phyloP scores from a whole-genome alignment of 306 rosid genomes.

The Quercus bicolor region DNA sequence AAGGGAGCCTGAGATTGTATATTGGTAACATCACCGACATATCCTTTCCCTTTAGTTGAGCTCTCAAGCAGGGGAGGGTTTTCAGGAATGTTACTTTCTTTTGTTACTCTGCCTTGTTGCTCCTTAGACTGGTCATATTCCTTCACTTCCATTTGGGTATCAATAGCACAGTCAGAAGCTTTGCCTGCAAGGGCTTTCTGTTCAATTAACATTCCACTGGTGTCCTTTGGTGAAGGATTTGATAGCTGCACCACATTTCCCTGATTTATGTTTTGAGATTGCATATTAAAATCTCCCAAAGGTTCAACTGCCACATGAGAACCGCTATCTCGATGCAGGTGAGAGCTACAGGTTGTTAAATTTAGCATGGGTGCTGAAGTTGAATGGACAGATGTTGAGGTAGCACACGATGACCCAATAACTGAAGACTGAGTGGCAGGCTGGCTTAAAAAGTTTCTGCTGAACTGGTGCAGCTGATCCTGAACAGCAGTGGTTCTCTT shows the following conservation, averaged over 20 bases:
- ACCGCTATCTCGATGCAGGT: conserved; percentile 36
- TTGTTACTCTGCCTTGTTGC: conserved; percentile 32
- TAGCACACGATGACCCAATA: conserved; percentile 73
- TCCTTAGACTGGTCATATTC: conserved; percentile 39
- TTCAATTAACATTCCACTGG: conserved; percentile 30
- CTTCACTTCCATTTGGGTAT: conserved; percentile 35
- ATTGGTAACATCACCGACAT: conserved; percentile 37
- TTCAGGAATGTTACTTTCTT: conserved; percentile 36
- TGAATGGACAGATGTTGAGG: conserved; percentile 79
- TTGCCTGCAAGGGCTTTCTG: conserved; percentile 32
- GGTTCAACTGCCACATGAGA: conserved; percentile 38
- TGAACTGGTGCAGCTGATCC: conserved; percentile 71
- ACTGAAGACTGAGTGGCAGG: conserved; percentile 74
- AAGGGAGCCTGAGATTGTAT: conserved; percentile 38
- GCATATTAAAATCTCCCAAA: conserved; percentile 31
- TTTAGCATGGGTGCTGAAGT: conserved; percentile 80
- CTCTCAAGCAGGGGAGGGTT: conserved; percentile 31
- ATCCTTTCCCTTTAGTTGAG: conserved; percentile 33
- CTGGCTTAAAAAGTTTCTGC: conserved; percentile 60
- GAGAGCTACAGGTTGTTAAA: conserved; percentile 59
- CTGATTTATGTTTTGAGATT: conserved; percentile 31
- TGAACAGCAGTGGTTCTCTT: conserved; percentile 51
- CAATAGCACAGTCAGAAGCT: conserved; percentile 31
- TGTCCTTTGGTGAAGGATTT: conserved; percentile 33
- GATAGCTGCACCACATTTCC: conserved; percentile 31